Conservation (phyloP, 768 basidiomycete genomes). For the Cystobasidium onofrii region DNA sequence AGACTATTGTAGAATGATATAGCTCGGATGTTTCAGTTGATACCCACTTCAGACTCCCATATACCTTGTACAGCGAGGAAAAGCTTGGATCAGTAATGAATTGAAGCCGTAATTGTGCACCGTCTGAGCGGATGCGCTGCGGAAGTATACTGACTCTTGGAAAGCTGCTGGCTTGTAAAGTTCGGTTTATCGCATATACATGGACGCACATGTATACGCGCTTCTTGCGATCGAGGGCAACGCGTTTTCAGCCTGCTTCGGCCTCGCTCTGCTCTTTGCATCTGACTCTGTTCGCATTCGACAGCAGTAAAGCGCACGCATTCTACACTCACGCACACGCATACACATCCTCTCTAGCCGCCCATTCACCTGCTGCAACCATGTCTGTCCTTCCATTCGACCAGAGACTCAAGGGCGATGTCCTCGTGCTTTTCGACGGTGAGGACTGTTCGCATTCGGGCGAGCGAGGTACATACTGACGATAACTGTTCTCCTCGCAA, state of each 20-base stretch:
- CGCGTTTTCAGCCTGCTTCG: not conserved
- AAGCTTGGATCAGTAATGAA: too few relatives aligned
- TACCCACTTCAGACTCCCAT: too few relatives aligned
- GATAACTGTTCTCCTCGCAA: slow-evolving; percentile 3
- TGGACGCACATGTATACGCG: not conserved
- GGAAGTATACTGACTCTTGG: too few relatives aligned
- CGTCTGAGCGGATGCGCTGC: too few relatives aligned
- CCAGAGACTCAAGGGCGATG: slow-evolving; percentile 23
- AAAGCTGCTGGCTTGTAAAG: too few relatives aligned
- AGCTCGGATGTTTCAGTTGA: too few relatives aligned
- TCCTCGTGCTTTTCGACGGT: slow-evolving; percentile 28
- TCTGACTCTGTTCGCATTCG: not conserved
- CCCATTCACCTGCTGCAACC: not conserved
- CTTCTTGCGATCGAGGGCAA: not conserved
- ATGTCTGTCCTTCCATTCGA: slow-evolving; percentile 26
- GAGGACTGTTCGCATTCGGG: not conserved
- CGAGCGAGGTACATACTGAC: not conserved
- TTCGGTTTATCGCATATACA: too few relatives aligned
- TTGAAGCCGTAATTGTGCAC: too few relatives aligned
- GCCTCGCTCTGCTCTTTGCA: not conserved
- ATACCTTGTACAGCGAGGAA: too few relatives aligned
- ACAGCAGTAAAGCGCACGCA: too few relatives aligned
- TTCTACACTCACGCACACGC: too few relatives aligned
- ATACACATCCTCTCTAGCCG: not conserved
- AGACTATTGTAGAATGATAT: too few relatives aligned